Evolutionary conservation across 768 basidiomycete genomes (phyloP), one percentile per base, ranked within the genome.

Genomic region (Hygrocybe punicea): DNA sequence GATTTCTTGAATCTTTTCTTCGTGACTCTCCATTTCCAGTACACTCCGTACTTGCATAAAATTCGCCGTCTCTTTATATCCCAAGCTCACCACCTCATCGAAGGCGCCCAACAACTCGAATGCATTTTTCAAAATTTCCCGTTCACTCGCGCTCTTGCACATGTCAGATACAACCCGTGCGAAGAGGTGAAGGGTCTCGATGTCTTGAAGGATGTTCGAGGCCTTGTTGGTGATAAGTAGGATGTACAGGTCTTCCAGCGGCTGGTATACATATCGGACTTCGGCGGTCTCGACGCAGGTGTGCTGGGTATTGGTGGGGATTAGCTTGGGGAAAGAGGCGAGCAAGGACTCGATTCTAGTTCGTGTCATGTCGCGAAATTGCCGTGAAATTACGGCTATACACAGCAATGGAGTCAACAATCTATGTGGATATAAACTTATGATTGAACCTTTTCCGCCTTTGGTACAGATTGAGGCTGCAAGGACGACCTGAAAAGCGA

Each of bases 181-280:
- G 64, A 97, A 89, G 36, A 99, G 87, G 63, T 95, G 92, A 0
- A 99, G 80, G 0, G 96, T 99, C 57, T 97, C 91, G 61, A 98
- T 96, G 71, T 98, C 97, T 76, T 97, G 97, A 37, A 99, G 78
- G 65, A 98, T 98, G 67, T 99, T 99, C n/a, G 91, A 93, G 7
- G 93, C 91, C 72, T 97, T 98, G 77, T 98, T 98, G 54, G 96
- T 98, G 74, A 98, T 95, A 61, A 98, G 81, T 62, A 98, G 81
- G 58, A 98, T 96, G 74, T 98, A 98, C 23, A 98, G 84, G 70
- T 98, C 93, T 71, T 97, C 94, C 46, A 98, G 82, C 0, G 94
- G 93, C 67, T 97, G 94, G 72, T 96, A 98, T 60, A 98, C 94
- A 69, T 93, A 98, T 64, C 94, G 89, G 51, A 96, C 94, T 72